Conservation (phyloP, 140 eudicot genomes). For the Eryngium alpinum region DNA sequence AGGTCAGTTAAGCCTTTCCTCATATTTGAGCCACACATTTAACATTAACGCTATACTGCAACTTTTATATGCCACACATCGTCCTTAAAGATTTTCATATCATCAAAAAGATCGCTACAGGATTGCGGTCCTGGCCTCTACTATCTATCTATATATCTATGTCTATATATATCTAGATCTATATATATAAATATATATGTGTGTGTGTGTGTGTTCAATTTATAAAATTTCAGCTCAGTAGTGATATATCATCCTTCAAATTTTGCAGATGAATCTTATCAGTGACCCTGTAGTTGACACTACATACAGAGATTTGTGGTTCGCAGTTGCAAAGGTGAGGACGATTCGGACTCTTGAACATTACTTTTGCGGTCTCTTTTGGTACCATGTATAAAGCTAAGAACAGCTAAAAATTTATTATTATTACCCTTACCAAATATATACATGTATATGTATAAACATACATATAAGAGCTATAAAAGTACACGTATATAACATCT, state of each 20-base stretch:
- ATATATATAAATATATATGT: neutral
- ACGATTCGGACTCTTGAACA: neutral
- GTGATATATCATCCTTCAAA: neutral
- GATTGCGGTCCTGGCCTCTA: too few relatives aligned
- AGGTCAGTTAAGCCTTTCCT: constrained; percentile 37
- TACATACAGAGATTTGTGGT: constrained; percentile 77
- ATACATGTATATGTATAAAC: too few relatives aligned
- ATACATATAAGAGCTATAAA: too few relatives aligned
- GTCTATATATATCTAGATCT: too few relatives aligned
- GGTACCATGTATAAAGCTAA: too few relatives aligned
- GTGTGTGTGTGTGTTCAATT: neutral
- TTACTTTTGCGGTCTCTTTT: neutral
- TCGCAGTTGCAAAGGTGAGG: constrained; percentile 75
- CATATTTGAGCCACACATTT: too few relatives aligned
- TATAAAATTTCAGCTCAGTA: neutral
- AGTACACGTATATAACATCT: too few relatives aligned
- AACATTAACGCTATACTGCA: constrained; percentile 3
- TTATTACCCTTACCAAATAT: too few relatives aligned
- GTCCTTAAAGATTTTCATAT: neutral
- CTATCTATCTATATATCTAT: neutral
- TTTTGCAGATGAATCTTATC: constrained; percentile 47
- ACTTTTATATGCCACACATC: constrained; percentile 4
- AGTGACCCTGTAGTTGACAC: constrained; percentile 70
- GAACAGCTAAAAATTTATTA: too few relatives aligned
- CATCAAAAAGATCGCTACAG: neutral